Conservation (phyloP, 108 stramenopile genomes). For the Skeletonema tropicum region DNA sequence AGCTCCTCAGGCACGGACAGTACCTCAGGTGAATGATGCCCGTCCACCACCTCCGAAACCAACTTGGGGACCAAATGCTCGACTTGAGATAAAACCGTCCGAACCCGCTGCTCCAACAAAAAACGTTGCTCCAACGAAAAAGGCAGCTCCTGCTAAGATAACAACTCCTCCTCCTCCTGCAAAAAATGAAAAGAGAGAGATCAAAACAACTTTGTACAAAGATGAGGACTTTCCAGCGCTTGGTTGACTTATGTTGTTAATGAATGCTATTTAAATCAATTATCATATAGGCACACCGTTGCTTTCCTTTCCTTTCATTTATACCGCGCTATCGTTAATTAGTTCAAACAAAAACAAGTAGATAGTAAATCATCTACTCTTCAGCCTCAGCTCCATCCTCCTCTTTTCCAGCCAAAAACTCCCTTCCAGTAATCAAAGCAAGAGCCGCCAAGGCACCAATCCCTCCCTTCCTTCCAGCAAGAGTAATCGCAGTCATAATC, state of each 20-base stretch:
- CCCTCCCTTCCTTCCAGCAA: conserved; percentile 84
- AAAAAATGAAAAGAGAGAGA: neutral
- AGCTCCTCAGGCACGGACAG: conserved; percentile 3
- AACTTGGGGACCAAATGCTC: conserved; percentile 23
- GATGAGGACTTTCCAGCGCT: conserved; percentile 42
- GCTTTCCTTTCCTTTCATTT: too few species aligned
- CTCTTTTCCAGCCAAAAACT: conserved; percentile 48
- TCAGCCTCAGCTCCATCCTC: neutral
- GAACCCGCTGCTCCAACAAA: neutral
- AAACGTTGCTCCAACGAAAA: neutral
- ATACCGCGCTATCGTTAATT: neutral
- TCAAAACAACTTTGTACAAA: conserved; percentile 9
- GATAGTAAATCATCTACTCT: conserved; percentile 9
- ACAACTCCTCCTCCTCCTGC: conserved; percentile 1
- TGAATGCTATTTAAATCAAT: conserved; percentile 10
- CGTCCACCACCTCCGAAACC: neutral
- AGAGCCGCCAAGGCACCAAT: conserved; percentile 70
- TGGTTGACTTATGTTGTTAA: conserved; percentile 9
- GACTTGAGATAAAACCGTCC: neutral
- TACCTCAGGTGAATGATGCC: conserved; percentile 3
- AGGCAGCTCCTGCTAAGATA: neutral
- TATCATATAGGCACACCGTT: conserved; percentile 1
- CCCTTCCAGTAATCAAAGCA: conserved; percentile 66
- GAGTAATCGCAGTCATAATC: conserved; percentile 88
- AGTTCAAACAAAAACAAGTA: neutral